Evolutionary conservation across 805 yeast genomes (phyloP), one percentile per base, ranked within the genome.

Genomic region (Grigorovia yakushimaensis): DNA sequence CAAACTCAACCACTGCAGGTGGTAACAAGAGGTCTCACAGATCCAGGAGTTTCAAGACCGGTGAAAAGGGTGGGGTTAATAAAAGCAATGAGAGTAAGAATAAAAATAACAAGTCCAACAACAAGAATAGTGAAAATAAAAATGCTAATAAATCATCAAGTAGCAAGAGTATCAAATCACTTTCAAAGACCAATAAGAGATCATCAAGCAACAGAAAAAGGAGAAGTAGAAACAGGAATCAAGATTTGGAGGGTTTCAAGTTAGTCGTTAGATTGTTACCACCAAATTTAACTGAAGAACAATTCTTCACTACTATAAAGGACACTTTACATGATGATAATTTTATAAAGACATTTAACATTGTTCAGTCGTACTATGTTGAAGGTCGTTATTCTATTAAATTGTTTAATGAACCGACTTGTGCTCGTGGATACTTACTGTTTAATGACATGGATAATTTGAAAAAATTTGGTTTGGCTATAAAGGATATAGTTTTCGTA

Each of bases 221-320:
- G 39, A 48, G 50, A 39, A 41, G 46, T 35, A 45, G 37, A 36
- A 47, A 41, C 27, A 45, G 37, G 20, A 33, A 33, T 30, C n/a
- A 24, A 18, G 45, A 52, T 5, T 22, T 27, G 10, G 17, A 22
- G 11, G 53, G 52, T 3, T 50, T 49, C 23, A 68, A 62, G 49
- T 47, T 70, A 5, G 68, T 69, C 9, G 37, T 74, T 5, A 63
- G 79, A 39, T 51, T 66, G n/a, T 55, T 76, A 38, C 79, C 80
- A 11, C 76, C 79, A 2, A 55, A 60, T 44, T 54, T 69, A 45
- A 59, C 62, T 1, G 64, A 65, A 47, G 60, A 54, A 9, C 65
- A 64, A 47, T 72, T 71, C 51, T 50, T 54, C 40, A 13, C n/a
- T 3, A 36, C 42, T 11, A 30, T 45, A 17, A 39, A 24, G n/a